Percentiles rank a stretch among this genome's conserved stretches.
Evolutionary conservation across 2,329 filamentous ascomycete genomes (phyloP).

Genomic region (Pyricularia sp.): DNA sequence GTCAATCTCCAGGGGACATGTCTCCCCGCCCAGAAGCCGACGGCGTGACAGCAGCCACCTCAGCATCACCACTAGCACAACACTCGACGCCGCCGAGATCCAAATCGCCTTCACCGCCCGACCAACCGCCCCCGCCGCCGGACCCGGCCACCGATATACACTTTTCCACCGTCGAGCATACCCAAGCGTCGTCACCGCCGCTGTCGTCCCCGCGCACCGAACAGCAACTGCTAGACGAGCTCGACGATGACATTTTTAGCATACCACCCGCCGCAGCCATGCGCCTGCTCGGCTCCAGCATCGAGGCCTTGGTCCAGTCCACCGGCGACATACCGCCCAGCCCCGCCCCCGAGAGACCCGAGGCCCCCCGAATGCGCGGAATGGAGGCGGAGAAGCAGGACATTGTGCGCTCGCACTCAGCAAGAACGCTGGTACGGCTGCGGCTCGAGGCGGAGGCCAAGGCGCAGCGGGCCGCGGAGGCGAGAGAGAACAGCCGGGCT

Average conservation of each 20-base stretch:
- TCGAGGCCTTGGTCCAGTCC: conserved; percentile 57
- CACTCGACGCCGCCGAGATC: not conserved
- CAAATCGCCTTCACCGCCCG: not conserved
- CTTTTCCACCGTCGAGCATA: not conserved
- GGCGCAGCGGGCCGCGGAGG: not conserved
- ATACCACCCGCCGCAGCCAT: conserved; percentile 63
- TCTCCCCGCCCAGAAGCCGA: not conserved
- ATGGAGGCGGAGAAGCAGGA: conserved; percentile 50
- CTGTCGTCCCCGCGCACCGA: conserved; percentile 15
- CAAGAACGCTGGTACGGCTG: conserved; percentile 35
- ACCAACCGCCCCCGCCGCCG: conserved; percentile 5
- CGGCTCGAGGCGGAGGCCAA: conserved; percentile 24
- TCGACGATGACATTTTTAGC: conserved; percentile 53
- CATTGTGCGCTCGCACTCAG: conserved; percentile 44
- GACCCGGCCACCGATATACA: conserved; percentile 6
- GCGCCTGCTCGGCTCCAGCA: conserved; percentile 59
- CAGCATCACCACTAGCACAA: not conserved
- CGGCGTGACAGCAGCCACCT: not conserved
- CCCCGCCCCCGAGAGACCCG: conserved; percentile 52
- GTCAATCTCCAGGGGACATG: not conserved
- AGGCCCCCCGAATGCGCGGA: conserved; percentile 45
- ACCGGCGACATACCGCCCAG: conserved; percentile 72
- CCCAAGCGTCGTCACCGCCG: conserved; percentile 12
- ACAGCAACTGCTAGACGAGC: conserved; percentile 9
- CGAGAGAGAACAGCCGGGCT: not conserved